Evolutionary conservation across 148 eudicot species (phyloP).

Genomic region (Cornus kousa): DNA sequence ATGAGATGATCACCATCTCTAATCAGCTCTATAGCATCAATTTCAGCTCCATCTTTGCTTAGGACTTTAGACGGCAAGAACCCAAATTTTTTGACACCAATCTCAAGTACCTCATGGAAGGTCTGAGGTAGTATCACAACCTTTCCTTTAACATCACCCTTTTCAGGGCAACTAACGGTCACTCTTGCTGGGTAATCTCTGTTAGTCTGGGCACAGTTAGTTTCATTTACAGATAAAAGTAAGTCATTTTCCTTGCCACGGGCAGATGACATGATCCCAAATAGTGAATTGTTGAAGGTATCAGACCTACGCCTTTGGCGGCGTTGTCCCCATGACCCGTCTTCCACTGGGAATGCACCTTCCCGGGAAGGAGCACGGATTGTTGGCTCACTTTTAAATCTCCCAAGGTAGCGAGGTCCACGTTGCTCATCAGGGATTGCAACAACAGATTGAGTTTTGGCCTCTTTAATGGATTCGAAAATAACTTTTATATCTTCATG

Average conservation of each 20-base stretch:
- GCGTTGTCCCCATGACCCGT: conserved; percentile 23
- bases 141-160: conserved; percentile 40
- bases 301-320: conserved; percentile 49
- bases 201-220: neutral
- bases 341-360: conserved; percentile 4
- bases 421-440: conserved; percentile 22
- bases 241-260: conserved; percentile 30
- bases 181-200: conserved; percentile 36
- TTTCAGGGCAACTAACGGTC: conserved; percentile 43
- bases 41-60: conserved; percentile 58
- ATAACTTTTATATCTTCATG: conserved; percentile 57
- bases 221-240: conserved; percentile 23
- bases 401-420: conserved; percentile 32
- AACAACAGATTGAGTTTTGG: conserved; percentile 24
- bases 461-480: conserved; percentile 34
- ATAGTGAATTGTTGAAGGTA: conserved; percentile 71
- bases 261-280: conserved; percentile 74
- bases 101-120: conserved; percentile 47
- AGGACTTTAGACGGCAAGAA: conserved; percentile 35
- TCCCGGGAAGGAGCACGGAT: conserved; percentile 22
- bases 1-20: conserved; percentile 84
- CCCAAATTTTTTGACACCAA: conserved; percentile 53
- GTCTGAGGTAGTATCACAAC: conserved; percentile 56
- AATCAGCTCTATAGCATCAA: conserved; percentile 58
- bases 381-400: conserved; percentile 61